phyloP scores from a whole-genome alignment of 2,329 filamentous ascomycete species.

The Torrubiellomyces zombiae region DNA sequence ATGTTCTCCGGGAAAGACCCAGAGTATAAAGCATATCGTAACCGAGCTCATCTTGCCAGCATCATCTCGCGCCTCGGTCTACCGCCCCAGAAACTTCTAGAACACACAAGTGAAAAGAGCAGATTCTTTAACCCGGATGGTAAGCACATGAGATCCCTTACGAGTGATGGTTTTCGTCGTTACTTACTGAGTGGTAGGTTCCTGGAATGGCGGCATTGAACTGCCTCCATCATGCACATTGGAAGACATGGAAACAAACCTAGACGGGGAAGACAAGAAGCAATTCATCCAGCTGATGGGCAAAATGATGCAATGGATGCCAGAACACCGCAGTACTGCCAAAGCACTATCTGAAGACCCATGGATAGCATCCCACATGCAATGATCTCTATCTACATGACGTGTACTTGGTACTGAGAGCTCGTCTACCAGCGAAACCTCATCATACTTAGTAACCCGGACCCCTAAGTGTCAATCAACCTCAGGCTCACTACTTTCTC shows the following conservation, averaged over 20 bases:
- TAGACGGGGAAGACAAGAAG: conserved; percentile 14
- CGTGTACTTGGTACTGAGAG: too few relatives aligned
- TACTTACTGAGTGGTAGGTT: too few relatives aligned
- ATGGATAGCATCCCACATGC: too few relatives aligned
- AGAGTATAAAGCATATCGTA: conserved; percentile 20
- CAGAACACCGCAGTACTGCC: conserved; percentile 12
- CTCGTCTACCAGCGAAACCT: too few relatives aligned
- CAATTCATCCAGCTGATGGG: conserved; percentile 18
- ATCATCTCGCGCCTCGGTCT: conserved; percentile 28
- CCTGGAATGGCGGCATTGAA: conserved; percentile 9
- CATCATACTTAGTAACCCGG: too few relatives aligned
- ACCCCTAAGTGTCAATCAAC: too few relatives aligned
- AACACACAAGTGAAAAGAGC: conserved; percentile 10
- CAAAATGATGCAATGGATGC: conserved; percentile 21
- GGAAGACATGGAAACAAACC: conserved; percentile 18
- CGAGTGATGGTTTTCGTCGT: too few relatives aligned
- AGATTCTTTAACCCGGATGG: conserved; percentile 23
- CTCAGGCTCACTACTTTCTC: too few relatives aligned
- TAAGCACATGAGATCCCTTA: conserved; percentile 8
- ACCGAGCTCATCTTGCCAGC: conserved; percentile 29
- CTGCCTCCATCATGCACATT: conserved; percentile 12
- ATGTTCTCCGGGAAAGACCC: conserved; percentile 26
- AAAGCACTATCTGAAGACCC: conserved; percentile 12
- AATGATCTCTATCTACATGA: too few relatives aligned
- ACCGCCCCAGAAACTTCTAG: conserved; percentile 20